Conservation (phyloP, 139 green algal genomes). For the Micractinium sp. region DNA sequence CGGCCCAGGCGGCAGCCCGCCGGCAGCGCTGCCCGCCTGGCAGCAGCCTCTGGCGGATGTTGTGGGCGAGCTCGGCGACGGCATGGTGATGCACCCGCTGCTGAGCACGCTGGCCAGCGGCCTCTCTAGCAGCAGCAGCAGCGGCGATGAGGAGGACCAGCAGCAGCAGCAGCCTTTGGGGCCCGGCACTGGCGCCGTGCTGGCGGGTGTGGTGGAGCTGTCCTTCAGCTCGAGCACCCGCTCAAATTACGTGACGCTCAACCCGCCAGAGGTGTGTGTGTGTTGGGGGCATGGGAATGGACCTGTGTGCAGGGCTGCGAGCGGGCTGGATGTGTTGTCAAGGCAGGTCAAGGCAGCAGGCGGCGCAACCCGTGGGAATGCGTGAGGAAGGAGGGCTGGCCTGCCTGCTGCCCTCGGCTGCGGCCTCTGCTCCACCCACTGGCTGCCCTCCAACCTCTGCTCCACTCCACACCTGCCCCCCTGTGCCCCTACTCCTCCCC, state of each 20-base stretch:
- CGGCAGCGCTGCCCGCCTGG: background rate
- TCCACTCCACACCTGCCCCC: background rate
- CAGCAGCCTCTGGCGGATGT: background rate
- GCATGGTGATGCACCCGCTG: background rate
- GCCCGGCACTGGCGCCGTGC: background rate
- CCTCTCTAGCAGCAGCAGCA: constrained; percentile 2
- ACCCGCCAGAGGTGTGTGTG: constrained; percentile 46
- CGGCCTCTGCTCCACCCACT: too few species aligned
- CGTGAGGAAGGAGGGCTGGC: background rate
- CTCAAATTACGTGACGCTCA: constrained; percentile 57
- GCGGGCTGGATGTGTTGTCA: too few species aligned
- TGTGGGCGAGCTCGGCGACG: background rate
- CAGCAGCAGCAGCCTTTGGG: background rate
- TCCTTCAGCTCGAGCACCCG: constrained; percentile 55
- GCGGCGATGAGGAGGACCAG: background rate
- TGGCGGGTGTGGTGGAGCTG: constrained; percentile 65
- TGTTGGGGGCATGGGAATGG: background rate
- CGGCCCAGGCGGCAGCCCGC: background rate
- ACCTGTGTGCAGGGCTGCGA: background rate
- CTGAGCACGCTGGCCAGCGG: background rate
- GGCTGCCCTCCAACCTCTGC: background rate
- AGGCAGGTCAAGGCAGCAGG: too few species aligned
- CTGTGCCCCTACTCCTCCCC: background rate
- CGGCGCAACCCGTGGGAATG: too few species aligned
- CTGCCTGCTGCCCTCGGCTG: background rate